Percentiles rank a stretch among this genome's conserved stretches.
Evolutionary conservation across 148 eudicot species (phyloP).

Genomic region (Persicaria maculosa): DNA sequence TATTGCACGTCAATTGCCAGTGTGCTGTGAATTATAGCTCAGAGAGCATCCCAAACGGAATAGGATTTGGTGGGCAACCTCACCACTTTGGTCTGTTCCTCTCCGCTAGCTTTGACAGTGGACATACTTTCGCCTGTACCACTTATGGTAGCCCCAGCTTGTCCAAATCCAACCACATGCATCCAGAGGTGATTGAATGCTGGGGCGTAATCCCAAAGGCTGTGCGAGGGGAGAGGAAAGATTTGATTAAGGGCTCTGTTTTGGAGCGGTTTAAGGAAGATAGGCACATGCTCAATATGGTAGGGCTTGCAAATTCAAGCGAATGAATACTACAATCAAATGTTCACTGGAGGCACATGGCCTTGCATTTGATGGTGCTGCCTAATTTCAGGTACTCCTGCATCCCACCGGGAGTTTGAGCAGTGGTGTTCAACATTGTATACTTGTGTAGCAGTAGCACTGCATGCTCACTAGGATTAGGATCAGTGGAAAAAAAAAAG

Average conservation of each 20-base stretch:
- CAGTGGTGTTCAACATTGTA: neutral
- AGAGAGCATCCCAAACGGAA: conserved; percentile 83
- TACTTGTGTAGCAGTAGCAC: neutral
- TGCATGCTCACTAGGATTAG: neutral
- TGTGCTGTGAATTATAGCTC: conserved; percentile 75
- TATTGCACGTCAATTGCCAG: conserved; percentile 31
- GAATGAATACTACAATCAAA: conserved; percentile 19
- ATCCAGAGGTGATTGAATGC: conserved; percentile 93
- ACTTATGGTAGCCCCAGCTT: conserved; percentile 81
- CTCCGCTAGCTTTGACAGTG: conserved; percentile 76
- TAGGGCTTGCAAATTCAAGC: conserved; percentile 85
- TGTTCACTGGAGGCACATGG: neutral
- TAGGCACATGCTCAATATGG: conserved; percentile 85
- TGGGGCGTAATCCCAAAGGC: conserved; percentile 65
- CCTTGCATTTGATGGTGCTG: neutral
- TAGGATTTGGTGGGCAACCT: conserved; percentile 76
- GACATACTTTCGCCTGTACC: conserved; percentile 69
- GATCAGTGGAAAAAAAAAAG: neutral
- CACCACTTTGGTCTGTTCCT: conserved; percentile 79
- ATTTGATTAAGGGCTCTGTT: conserved; percentile 55
- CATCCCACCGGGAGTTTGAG: neutral
- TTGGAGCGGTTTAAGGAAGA: conserved; percentile 92
- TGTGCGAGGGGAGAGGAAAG: conserved; percentile 31
- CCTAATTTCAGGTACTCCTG: neutral
- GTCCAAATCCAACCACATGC: conserved; percentile 46